phyloP scores from a whole-genome alignment of 1,284 basidiomycete genomes.

The Ganoderma sp. region DNA sequence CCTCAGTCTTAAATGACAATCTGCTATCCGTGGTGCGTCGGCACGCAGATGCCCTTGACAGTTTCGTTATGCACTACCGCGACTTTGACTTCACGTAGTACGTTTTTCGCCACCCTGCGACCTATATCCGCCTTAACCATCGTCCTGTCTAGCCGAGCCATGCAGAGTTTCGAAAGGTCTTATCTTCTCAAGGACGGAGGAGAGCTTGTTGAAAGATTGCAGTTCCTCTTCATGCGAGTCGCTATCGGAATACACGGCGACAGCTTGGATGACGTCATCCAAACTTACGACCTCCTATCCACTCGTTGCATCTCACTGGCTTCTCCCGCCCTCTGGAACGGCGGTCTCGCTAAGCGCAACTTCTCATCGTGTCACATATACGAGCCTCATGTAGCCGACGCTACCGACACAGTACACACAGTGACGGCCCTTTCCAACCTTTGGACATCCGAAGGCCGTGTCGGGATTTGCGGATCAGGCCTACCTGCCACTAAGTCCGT shows the following conservation, averaged over 20 bases:
- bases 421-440: not conserved
- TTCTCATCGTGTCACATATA: not conserved
- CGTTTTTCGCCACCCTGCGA: not conserved
- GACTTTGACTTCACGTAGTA: not conserved
- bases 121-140: not conserved
- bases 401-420: not conserved
- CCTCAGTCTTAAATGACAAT: too few relatives aligned
- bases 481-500: not conserved
- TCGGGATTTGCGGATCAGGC: not conserved
- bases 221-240: not conserved
- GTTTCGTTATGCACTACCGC: not conserved
- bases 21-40: too few relatives aligned
- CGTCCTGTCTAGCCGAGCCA: not conserved
- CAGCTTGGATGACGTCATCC: not conserved
- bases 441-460: not conserved
- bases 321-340: not conserved
- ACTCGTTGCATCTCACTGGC: not conserved
- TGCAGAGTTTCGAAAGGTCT: not conserved
- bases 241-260: not conserved
- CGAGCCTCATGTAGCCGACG: not conserved
- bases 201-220: not conserved
- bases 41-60: too few relatives aligned
- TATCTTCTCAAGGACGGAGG: not conserved
- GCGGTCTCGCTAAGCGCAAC: not conserved
- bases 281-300: not conserved